Base-by-base conservation (phyloP, 2,329 filamentous ascomycete genomes). In the Dendrostoma leiphaemia region DNA sequence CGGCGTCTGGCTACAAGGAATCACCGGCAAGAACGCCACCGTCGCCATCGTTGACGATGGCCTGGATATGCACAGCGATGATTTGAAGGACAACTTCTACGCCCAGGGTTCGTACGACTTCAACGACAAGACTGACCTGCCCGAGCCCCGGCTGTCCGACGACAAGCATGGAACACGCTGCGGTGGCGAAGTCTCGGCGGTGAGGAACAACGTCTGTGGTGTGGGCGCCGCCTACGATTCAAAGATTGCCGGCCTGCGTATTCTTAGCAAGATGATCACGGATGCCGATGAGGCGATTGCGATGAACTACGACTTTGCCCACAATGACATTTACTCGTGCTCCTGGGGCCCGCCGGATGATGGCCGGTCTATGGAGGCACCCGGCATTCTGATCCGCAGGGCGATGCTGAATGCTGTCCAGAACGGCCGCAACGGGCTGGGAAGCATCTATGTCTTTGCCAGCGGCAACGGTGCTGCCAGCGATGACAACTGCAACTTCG, bases 401-500 rank as follows among this genome's bases (percentile, higher is more conserved):
- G 93, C 94, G 26, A 96, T 99, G 86, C 78, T 97, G 48, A 94
- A 94, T 63, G 93, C 90, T 31, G 81, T 97, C 10, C 92, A 97
- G 67, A 85, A 95, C 56, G 94, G 94, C 38, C 88, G 94, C 48
- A 79, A 76, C 47, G 90, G 91, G 3, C 84, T 86, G 50, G 94
- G 94, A 8, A 96, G 91, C 26, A 89, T 99, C 61, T 99, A 91
- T 65, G 94, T 99, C 51, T 99, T 99, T 71, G 94, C 94, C 40
- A 92, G 93, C 61, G 94, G 94, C 56, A 99, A 99, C 66, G 94
- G 94, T 54, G 95, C 93, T 9, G 77, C 79, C 3, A 84, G 78
- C 60, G 92, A 90, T 44, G 94, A 99, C 70, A 97, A 99, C 72
- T 99, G 94, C 80, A 99, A 99, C 70, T 99, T 99, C 69, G 94